Conservation (phyloP, 805 yeast species). For the Metschnikowia kofuensis region DNA sequence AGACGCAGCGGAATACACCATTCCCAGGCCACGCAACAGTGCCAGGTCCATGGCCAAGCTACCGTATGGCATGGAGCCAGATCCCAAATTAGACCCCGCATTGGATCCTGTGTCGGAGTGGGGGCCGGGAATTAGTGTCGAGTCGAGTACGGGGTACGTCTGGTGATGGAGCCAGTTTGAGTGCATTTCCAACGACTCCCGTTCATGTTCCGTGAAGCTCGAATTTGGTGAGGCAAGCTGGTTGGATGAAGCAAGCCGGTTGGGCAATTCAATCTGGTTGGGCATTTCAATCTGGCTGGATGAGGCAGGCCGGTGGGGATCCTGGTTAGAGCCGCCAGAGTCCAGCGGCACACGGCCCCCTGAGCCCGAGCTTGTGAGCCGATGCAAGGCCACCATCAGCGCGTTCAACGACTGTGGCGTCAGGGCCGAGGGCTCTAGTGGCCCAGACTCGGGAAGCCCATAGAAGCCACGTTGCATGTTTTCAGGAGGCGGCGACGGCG, state of each 20-base stretch:
- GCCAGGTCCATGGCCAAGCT: background rate
- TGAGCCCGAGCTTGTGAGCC: background rate
- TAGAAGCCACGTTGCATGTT: background rate
- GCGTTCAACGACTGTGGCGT: slow-evolving; percentile 6
- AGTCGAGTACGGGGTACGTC: slow-evolving; percentile 2
- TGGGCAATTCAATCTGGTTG: no score
- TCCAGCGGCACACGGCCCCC: background rate
- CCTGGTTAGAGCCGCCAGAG: background rate
- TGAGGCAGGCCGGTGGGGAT: no score
- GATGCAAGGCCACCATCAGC: slow-evolving; percentile 5
- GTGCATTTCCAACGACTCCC: background rate
- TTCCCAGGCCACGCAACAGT: background rate
- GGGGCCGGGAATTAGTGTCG: no score
- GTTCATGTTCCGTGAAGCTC: background rate
- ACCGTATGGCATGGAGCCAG: background rate
- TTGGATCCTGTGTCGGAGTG: no score
- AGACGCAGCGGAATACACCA: background rate
- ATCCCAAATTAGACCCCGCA: no score
- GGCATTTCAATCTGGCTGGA: no score
- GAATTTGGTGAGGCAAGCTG: slow-evolving; percentile 1
- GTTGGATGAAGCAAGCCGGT: no score
- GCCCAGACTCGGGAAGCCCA: background rate
- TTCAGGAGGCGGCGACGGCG: slow-evolving; percentile 6
- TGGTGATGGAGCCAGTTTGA: slow-evolving; percentile 2
- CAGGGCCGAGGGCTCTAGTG: background rate